phyloP scores from a whole-genome alignment of 129 eudicot genomes.

The Solidago caesia region DNA sequence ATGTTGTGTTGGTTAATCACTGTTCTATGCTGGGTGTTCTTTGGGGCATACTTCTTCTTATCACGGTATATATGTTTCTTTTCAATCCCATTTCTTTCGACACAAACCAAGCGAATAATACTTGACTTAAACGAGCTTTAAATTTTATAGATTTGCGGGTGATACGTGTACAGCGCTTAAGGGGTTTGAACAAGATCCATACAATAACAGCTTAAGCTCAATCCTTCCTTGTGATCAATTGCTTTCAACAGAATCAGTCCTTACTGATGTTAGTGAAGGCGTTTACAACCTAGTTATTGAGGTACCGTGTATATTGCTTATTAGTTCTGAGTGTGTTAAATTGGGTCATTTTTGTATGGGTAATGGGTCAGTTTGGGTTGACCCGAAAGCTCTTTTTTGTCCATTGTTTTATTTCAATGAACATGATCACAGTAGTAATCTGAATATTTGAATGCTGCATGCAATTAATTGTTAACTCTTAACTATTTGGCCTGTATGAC shows the following conservation, averaged over 20 bases:
- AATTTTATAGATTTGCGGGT: constrained; percentile 55
- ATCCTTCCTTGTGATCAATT: constrained; percentile 83
- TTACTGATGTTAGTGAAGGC: constrained; percentile 58
- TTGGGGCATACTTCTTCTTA: constrained; percentile 70
- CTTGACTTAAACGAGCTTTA: constrained; percentile 2
- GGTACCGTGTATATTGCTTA: constrained; percentile 34
- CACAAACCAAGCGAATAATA: background rate
- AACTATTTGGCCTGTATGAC: background rate
- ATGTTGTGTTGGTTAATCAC: constrained; percentile 70
- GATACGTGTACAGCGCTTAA: constrained; percentile 85
- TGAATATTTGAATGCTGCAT: background rate
- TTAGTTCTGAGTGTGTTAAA: background rate
- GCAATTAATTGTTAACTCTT: background rate
- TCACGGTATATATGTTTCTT: constrained; percentile 42
- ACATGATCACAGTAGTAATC: background rate
- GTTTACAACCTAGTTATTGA: constrained; percentile 53
- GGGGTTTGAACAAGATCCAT: constrained; percentile 71
- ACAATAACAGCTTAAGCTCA: constrained; percentile 87
- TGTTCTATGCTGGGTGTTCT: constrained; percentile 69
- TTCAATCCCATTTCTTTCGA: background rate
- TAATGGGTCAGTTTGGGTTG: background rate
- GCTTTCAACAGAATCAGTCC: constrained; percentile 60
- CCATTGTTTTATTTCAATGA: background rate
- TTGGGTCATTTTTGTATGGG: background rate
- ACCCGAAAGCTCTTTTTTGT: background rate